Evolutionary conservation across 148 eudicot genomes (phyloP).

Genomic region (Gaultheria prostrata): DNA sequence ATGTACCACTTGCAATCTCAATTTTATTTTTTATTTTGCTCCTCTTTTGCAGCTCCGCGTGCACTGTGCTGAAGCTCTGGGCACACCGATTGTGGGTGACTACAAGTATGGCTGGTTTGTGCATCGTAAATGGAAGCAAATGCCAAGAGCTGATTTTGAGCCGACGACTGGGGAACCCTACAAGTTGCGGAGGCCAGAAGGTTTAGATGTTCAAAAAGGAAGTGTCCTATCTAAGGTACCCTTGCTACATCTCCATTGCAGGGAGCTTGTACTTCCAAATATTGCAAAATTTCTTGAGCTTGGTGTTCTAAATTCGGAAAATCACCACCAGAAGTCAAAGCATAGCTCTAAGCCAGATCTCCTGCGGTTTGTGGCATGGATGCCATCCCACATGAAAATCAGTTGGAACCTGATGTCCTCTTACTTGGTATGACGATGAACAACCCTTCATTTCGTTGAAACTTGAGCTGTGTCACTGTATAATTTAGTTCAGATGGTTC

Average conservation of each 20-base stretch:
- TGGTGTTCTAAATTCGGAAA: slow-evolving; percentile 26
- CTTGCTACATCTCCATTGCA: slow-evolving; percentile 70
- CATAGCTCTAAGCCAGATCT: slow-evolving; percentile 45
- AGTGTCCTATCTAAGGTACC: slow-evolving; percentile 89
- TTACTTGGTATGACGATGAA: slow-evolving; percentile 48
- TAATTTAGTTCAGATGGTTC: neutral
- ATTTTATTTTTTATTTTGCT: neutral
- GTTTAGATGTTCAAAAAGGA: slow-evolving; percentile 86
- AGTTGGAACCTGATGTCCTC: slow-evolving; percentile 99
- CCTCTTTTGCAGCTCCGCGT: slow-evolving; percentile 66
- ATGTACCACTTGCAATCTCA: neutral
- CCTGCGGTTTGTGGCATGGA: slow-evolving; percentile 76
- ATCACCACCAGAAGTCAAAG: slow-evolving; percentile 10
- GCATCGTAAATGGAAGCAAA: slow-evolving; percentile 83
- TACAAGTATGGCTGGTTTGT: slow-evolving; percentile 94
- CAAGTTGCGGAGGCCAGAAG: slow-evolving; percentile 74
- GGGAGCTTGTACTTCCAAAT: slow-evolving; percentile 88
- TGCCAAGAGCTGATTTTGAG: slow-evolving; percentile 73
- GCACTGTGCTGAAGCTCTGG: slow-evolving; percentile 96
- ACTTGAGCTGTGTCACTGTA: neutral
- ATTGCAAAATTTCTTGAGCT: slow-evolving; percentile 56
- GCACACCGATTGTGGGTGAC: slow-evolving; percentile 93
- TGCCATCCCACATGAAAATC: slow-evolving; percentile 98
- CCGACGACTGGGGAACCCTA: slow-evolving; percentile 72
- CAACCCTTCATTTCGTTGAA: neutral